Base-by-base conservation (phyloP, 192 early-diverging fungal species). In the Phycomyces blakesleeanus region DNA sequence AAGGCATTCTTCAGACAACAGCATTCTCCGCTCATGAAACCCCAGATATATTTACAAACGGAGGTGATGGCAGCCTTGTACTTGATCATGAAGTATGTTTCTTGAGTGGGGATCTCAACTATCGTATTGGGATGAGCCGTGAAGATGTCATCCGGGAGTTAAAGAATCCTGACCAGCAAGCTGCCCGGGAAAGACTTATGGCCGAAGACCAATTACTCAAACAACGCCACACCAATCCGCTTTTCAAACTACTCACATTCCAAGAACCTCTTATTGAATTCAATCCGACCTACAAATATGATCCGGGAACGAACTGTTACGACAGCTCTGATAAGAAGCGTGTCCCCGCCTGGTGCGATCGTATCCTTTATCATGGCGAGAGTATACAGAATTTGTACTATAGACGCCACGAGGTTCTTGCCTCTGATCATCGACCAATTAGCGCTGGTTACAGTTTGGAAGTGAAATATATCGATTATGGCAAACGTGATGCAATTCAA, bases 201-300 rank as follows among this genome's bases (percentile, higher is more conserved):
- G 75, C 73, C 44, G 63, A 82, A 25, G 89, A 92, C 73, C 90
- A 92, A 73, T 73, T 92, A 12, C 27, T 69, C 20, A 74, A 61
- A 55, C 75, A 81, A 66, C 53, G 68, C 59, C 24, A 55, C 50
- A 73, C 63, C 29, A 84, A 93, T 61, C 76, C 89, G 9, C 68
- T 81, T 21, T 95, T 94, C 77, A 88, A 87, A 10, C 72, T 99
- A 51, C 74, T 85, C 7, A 71, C 76, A 6, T 98, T 94, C 61
- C 62, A 67, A 51, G 97, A 99, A 77, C 81, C 83, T 12, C 84
- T 82, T 26, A 75, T 96, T 42, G 64, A 58, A 27, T 99, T 99
- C 76, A 86, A 80, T 8, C 97, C 97, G 0, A 99, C 97, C 1
- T 99, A 98, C 87, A 99, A 99, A 76, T 98, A 94, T 70, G 90